These are phyloP conservation scores for Buxus sempervirens DNA, from an alignment of 164 flowering plant genomes.

Conservation along the genomic window DNA sequence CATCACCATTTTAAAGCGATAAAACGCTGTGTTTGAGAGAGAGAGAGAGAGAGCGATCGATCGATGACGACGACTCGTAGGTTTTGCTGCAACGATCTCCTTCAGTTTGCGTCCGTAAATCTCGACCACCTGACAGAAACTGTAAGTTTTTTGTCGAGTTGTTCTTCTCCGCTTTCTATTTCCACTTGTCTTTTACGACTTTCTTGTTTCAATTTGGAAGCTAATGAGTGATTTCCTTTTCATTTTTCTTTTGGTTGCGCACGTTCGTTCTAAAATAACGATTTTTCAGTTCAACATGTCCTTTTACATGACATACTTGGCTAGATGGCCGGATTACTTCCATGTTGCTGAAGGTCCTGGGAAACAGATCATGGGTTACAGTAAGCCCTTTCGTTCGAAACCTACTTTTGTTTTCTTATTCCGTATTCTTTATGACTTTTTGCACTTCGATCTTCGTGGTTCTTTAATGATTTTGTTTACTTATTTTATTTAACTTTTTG, in stretches of 20 bases:
- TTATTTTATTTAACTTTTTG: too few species aligned
- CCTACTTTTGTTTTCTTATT: constrained; percentile 1
- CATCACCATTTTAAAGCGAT: too few species aligned
- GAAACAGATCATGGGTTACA: constrained; percentile 85
- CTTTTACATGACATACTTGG: constrained; percentile 95
- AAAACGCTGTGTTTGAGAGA: too few species aligned
- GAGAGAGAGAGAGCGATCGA: constrained; percentile 14
- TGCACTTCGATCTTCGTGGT: too few species aligned
- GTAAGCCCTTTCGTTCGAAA: constrained; percentile 26
- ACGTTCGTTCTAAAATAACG: not conserved
- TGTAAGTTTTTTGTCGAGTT: constrained; percentile 28
- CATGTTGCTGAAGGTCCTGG: constrained; percentile 92
- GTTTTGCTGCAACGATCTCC: constrained; percentile 92
- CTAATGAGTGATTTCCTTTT: not conserved
- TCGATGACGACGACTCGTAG: constrained; percentile 84
- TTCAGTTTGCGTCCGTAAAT: constrained; percentile 78
- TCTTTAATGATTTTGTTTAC: too few species aligned
- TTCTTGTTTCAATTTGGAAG: not conserved
- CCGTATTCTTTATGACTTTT: too few species aligned
- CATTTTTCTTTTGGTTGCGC: too few species aligned
- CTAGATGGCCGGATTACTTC: constrained; percentile 95
- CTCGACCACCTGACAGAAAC: constrained; percentile 89
- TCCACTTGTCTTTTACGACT: too few species aligned
- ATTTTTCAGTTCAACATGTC: constrained; percentile 87
- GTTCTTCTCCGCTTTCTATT: not conserved